phyloP scores from a whole-genome alignment of 2,329 filamentous ascomycete genomes.

The Trichoderma cornu-damae region DNA sequence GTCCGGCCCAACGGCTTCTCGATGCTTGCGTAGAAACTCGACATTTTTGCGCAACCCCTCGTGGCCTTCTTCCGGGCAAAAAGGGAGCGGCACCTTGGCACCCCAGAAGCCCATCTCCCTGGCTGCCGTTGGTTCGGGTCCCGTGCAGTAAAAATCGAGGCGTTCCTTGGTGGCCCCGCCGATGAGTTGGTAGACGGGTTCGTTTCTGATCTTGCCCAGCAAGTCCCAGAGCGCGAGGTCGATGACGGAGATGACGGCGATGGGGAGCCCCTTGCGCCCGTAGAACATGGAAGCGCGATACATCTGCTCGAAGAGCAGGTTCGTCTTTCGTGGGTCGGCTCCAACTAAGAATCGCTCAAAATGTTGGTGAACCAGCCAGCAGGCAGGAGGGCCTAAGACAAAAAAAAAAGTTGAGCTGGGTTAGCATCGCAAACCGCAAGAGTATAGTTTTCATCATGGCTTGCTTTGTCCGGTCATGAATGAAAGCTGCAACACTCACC shows the following conservation, averaged over 20 bases:
- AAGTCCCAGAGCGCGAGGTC: constrained; percentile 92
- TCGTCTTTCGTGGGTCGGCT: constrained; percentile 84
- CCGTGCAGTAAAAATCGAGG: constrained; percentile 91
- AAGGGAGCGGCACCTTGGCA: constrained; percentile 84
- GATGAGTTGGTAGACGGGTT: constrained; percentile 92
- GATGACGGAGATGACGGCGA: constrained; percentile 90
- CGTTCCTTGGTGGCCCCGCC: constrained; percentile 81
- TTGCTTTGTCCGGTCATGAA: too few relatives aligned
- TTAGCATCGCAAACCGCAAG: background rate
- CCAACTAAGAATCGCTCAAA: constrained; percentile 89
- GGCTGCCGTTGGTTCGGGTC: constrained; percentile 74
- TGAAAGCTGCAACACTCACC: constrained; percentile 42
- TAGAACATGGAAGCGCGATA: constrained; percentile 96
- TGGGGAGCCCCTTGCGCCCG: constrained; percentile 82
- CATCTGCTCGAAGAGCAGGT: constrained; percentile 93
- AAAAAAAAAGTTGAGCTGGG: background rate
- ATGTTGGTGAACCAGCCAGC: constrained; percentile 90
- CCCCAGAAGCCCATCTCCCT: constrained; percentile 86
- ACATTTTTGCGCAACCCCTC: constrained; percentile 82
- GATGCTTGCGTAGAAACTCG: constrained; percentile 79
- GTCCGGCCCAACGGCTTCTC: constrained; percentile 78
- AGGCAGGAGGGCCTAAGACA: constrained; percentile 68
- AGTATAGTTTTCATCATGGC: too few relatives aligned
- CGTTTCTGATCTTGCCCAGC: constrained; percentile 81
- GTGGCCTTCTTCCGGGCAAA: constrained; percentile 81